These are phyloP conservation scores for Venustampulla echinocandica DNA, from an alignment of 495 filamentous ascomycete genomes.

Conservation along the genomic window DNA sequence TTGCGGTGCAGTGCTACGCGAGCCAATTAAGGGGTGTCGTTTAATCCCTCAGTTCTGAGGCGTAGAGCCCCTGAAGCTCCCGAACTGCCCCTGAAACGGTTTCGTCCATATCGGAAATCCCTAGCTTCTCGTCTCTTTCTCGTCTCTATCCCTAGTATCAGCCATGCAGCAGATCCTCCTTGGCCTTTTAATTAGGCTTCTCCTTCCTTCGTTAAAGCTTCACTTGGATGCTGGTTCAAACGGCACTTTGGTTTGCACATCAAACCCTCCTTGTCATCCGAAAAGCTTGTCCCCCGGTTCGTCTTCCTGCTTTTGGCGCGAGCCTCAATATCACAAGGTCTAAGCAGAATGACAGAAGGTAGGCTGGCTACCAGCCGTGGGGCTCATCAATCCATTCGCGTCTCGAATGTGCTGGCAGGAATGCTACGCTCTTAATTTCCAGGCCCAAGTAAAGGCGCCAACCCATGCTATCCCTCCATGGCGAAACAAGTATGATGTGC, in stretches of 20 bases:
- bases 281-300: conserved; percentile 2
- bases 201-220: neutral
- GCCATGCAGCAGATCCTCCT: neutral
- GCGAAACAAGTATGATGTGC: too few relatives aligned
- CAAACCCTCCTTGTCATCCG: neutral
- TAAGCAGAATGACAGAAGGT: neutral
- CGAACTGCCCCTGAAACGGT: too few relatives aligned
- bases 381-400: conserved; percentile 9
- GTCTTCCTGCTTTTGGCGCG: neutral
- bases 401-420: conserved; percentile 1
- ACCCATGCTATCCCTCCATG: too few relatives aligned
- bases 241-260: neutral
- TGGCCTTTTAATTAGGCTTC: neutral
- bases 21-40: too few relatives aligned
- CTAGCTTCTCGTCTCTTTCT: too few relatives aligned
- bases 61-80: too few relatives aligned
- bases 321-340: neutral
- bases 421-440: neutral
- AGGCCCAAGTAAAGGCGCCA: neutral
- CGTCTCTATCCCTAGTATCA: too few relatives aligned
- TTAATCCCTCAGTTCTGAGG: too few relatives aligned
- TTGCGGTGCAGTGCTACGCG: too few relatives aligned
- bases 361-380: neutral
- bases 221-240: neutral
- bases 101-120: too few relatives aligned